Conservation (phyloP, 139 green algal species). For the Chlorella sorokiniana region DNA sequence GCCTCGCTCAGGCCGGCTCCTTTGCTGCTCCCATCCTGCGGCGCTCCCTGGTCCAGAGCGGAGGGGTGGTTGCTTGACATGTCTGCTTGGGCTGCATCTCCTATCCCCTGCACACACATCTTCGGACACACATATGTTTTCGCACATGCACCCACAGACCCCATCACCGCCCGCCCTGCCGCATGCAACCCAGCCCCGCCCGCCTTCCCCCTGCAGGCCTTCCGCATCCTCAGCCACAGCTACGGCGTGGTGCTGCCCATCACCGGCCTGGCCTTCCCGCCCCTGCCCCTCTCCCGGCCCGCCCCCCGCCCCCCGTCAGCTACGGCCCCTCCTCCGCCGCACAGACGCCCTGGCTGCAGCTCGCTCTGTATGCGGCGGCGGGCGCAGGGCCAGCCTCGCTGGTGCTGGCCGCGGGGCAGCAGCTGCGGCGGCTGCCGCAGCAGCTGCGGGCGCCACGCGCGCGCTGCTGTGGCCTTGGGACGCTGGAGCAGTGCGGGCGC, state of each 20-base stretch:
- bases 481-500: slow-evolving; percentile 40
- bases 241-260: slow-evolving; percentile 81
- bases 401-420: slow-evolving; percentile 71
- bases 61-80: too few species aligned
- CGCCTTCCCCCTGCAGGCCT: slow-evolving; percentile 27
- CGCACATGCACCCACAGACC: too few species aligned
- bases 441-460: slow-evolving; percentile 54
- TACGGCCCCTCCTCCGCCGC: slow-evolving; percentile 68
- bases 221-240: slow-evolving; percentile 70
- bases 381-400: slow-evolving; percentile 63
- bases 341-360: slow-evolving; percentile 76
- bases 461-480: slow-evolving; percentile 78
- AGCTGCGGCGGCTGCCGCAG: slow-evolving; percentile 61
- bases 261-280: slow-evolving; percentile 67
- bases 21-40: too few species aligned
- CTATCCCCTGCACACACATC: too few species aligned
- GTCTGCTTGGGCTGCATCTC: not conserved
- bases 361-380: slow-evolving; percentile 67
- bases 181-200: too few species aligned
- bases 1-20: too few species aligned
- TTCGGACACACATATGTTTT: too few species aligned
- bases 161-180: too few species aligned
- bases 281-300: slow-evolving; percentile 62
- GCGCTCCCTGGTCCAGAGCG: too few species aligned
- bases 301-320: slow-evolving; percentile 50